Conservation (phyloP, 2,329 filamentous ascomycete genomes). For the Ascochyta clinopodiicola region DNA sequence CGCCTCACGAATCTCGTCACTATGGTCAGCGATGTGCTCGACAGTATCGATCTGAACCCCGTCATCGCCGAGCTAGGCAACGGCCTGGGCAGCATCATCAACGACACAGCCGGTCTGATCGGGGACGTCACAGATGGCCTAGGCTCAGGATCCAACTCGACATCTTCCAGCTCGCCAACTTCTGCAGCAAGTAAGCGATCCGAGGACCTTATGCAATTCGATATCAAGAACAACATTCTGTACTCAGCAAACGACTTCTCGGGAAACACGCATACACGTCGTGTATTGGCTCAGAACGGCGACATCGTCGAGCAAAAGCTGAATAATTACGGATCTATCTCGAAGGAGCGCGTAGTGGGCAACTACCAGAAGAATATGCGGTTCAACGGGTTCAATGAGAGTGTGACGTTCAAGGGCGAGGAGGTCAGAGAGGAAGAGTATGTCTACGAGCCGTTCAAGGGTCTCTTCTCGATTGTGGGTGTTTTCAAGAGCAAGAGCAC, state of each 20-base stretch:
- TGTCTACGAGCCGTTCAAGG: conserved; percentile 60
- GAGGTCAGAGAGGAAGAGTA: conserved; percentile 61
- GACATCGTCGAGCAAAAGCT: conserved; percentile 61
- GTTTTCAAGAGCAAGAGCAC: conserved; percentile 58
- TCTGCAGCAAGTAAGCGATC: conserved; percentile 34
- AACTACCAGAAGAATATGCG: conserved; percentile 60
- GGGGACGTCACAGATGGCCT: conserved; percentile 32
- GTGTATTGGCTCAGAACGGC: conserved; percentile 62
- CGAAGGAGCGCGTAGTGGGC: conserved; percentile 54
- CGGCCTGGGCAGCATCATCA: conserved; percentile 57
- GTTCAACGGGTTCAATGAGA: conserved; percentile 60
- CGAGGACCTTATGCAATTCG: conserved; percentile 50
- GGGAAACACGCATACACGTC: conserved; percentile 61
- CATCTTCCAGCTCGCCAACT: conserved; percentile 15
- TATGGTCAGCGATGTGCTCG: conserved; percentile 66
- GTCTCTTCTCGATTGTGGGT: conserved; percentile 52
- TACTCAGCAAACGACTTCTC: conserved; percentile 67
- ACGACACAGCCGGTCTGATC: conserved; percentile 42
- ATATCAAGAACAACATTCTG: conserved; percentile 64
- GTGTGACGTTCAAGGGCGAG: conserved; percentile 50
- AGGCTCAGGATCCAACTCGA: conserved; percentile 6
- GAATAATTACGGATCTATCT: conserved; percentile 61
- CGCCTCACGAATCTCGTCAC: conserved; percentile 65
- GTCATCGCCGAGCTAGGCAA: conserved; percentile 63
- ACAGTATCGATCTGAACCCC: conserved; percentile 67